These are phyloP conservation scores for Edaphochlamys debaryana DNA, from an alignment of 139 green algal genomes.

Conservation along the genomic window DNA sequence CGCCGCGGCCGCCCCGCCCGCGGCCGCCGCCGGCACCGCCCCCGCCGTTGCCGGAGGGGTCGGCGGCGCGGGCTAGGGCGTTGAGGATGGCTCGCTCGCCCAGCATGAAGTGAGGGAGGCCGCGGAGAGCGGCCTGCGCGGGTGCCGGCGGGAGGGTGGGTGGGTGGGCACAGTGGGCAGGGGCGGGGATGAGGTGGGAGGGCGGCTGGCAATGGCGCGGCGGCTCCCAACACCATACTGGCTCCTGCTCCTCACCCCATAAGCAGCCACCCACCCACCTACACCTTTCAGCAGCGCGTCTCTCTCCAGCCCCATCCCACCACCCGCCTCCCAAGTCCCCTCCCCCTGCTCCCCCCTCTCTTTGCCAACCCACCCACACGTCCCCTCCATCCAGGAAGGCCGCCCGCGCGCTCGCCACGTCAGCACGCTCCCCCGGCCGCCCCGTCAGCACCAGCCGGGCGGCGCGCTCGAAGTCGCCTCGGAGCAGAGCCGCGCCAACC, in stretches of 20 bases:
- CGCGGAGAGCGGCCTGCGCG: slow-evolving; percentile 59
- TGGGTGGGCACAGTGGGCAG: too few species aligned
- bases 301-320: background rate
- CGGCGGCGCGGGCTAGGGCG: slow-evolving; percentile 22
- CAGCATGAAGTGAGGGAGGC: slow-evolving; percentile 66
- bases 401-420: slow-evolving; percentile 31
- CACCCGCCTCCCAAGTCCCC: background rate
- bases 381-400: slow-evolving; percentile 40
- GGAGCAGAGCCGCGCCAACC: slow-evolving; percentile 80
- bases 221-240: background rate
- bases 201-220: background rate
- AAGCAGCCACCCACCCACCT: background rate
- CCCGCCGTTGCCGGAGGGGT: too few species aligned
- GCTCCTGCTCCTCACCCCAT: too few species aligned
- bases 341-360: too few species aligned
- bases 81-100: slow-evolving; percentile 73
- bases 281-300: background rate
- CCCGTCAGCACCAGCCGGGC: slow-evolving; percentile 75
- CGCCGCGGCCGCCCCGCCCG: background rate
- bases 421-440: slow-evolving; percentile 16
- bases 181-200: too few species aligned
- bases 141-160: too few species aligned
- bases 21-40: background rate
- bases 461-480: slow-evolving; percentile 77
- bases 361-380: slow-evolving; percentile 7